Evolutionary conservation across 768 basidiomycete genomes (phyloP).

Genomic region (Amanita rimosa): DNA sequence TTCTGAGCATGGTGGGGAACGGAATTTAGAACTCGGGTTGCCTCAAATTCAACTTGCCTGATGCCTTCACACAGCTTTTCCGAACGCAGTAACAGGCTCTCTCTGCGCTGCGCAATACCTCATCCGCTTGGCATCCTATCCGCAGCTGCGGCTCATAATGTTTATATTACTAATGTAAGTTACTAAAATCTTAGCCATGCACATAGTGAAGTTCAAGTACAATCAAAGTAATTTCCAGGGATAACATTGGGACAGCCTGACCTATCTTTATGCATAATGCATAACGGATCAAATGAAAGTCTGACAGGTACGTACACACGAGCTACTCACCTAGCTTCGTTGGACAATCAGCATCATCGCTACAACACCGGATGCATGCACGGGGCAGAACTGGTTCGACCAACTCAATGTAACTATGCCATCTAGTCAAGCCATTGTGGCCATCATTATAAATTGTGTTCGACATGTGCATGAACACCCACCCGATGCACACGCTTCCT

Average conservation of each 20-base stretch:
- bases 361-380: slow-evolving; percentile 50
- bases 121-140: too few species aligned
- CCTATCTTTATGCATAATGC: slow-evolving; percentile 27
- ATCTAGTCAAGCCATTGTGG: slow-evolving; percentile 16
- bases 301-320: background rate
- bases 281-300: background rate
- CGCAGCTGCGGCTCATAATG: too few species aligned
- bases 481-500: slow-evolving; percentile 42
- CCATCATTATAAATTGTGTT: background rate
- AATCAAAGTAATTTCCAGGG: slow-evolving; percentile 43
- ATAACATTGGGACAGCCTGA: slow-evolving; percentile 42
- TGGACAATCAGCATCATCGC: slow-evolving; percentile 41
- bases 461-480: slow-evolving; percentile 7
- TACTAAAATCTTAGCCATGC: too few species aligned
- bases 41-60: too few species aligned
- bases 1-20: slow-evolving; percentile 53
- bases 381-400: slow-evolving; percentile 38
- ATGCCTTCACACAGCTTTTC: background rate
- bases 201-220: slow-evolving; percentile 18
- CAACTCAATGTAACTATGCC: slow-evolving; percentile 48
- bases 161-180: background rate
- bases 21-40: background rate
- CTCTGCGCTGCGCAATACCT: background rate
- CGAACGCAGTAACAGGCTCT: too few species aligned
- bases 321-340: slow-evolving; percentile 27